These are phyloP conservation scores for Cutaneotrichosporon daszewskae DNA, from an alignment of 1,284 basidiomycete species.

Conservation along the genomic window DNA sequence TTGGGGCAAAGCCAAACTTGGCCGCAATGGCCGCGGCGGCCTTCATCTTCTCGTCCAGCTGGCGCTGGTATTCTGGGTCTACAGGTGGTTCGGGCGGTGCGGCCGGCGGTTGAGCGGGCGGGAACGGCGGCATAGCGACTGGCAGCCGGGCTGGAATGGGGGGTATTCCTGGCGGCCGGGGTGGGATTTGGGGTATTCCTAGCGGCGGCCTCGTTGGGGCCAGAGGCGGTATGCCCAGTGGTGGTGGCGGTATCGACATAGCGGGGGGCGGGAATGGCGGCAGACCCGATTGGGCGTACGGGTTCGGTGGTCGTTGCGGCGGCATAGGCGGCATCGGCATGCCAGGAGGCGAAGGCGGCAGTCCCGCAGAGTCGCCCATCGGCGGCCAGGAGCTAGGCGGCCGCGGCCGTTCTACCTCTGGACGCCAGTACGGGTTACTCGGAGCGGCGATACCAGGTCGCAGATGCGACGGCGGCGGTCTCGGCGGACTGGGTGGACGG, in stretches of 20 bases:
- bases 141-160: slow-evolving; percentile 8
- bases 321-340: too few species aligned
- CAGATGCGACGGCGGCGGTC: background rate
- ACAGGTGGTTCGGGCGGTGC: too few species aligned
- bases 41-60: slow-evolving; percentile 50
- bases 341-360: too few species aligned
- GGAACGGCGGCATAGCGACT: slow-evolving; percentile 2
- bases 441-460: too few species aligned
- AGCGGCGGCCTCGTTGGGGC: background rate
- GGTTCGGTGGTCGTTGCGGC: too few species aligned
- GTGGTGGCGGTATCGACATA: background rate
- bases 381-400: too few species aligned
- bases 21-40: slow-evolving; percentile 57
- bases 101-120: too few species aligned
- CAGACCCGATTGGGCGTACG: background rate
- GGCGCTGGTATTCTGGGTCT: slow-evolving; percentile 4
- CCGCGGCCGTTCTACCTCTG: too few species aligned
- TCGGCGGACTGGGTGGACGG: background rate
- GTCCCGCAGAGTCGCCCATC: too few species aligned
- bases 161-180: slow-evolving; percentile 7
- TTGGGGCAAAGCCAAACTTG: slow-evolving; percentile 24
- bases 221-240: slow-evolving; percentile 2
- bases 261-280: slow-evolving; percentile 7
- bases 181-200: too few species aligned
- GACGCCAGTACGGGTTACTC: too few species aligned